Base-by-base conservation (phyloP, 495 filamentous ascomycete genomes). In the Penicillium flavigenum region DNA sequence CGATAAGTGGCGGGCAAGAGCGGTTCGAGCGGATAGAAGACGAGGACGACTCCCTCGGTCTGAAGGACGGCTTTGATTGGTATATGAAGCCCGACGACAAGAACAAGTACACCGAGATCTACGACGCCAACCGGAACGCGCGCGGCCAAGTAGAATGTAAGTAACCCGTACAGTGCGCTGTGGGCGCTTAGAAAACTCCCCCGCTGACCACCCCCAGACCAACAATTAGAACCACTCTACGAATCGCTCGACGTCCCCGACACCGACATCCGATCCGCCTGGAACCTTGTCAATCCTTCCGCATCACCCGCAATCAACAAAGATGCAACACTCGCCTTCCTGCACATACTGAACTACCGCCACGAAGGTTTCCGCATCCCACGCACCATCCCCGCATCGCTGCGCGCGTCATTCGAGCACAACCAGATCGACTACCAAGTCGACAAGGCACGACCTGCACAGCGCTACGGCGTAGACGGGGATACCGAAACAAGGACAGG, bases 31-130 rank as follows among this genome's bases (percentile, higher is more conserved):
- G 84, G 56, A 81, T 90, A 59, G 81, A 83, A 55, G 81, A 83
- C 43, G 89, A 92, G 58, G 87, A 90, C 59, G 91, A 92, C 66
- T 83, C 83, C 20, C 83, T 84, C 5, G 91, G 94, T 6, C 75
- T 98, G 52, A 96, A 94, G 69, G 90, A 96, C 74, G 92, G 92
- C 1, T 98, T 98, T 72, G 94, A 98, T 72, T 98, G 94, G 94
- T 98, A 98, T 74, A 98, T 98, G 92, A 89, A 83, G 58, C 94
- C 94, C 2, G 72, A 78, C 41, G 92, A 98, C 70, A 93, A 91
- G 74, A 66, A 84, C 52, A 96, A 95, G 74, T 98, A 98, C 73
- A 90, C 96, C 69, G 89, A 91, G 47, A 98, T 98, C 69, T 98
- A 97, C 72, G 87, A 83, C 56, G 89, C 94, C 59, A 93, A 90